phyloP scores from a whole-genome alignment of 768 basidiomycete genomes.

The Hysterangium stoloniferum region DNA sequence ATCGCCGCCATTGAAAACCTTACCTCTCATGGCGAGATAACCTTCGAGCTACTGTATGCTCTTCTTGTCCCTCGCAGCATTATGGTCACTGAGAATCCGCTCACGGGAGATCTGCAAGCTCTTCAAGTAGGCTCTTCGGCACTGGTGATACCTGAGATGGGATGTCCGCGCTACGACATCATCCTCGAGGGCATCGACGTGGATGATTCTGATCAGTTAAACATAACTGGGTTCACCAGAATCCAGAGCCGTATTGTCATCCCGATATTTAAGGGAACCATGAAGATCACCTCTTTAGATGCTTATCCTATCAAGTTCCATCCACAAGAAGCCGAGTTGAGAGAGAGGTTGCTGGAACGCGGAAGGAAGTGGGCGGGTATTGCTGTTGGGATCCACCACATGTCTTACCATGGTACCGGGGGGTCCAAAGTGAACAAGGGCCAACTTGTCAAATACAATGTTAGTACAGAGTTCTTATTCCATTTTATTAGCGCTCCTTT shows the following conservation, averaged over 20 bases:
- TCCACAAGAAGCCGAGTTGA: slow-evolving; percentile 34
- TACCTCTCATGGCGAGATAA: slow-evolving; percentile 48
- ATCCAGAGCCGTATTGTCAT: slow-evolving; percentile 36
- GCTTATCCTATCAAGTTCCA: slow-evolving; percentile 49
- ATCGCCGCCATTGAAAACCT: slow-evolving; percentile 40
- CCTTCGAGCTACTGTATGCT: slow-evolving; percentile 45
- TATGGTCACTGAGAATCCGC: slow-evolving; percentile 43
- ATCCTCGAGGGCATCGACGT: slow-evolving; percentile 45
- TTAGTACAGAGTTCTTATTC: slow-evolving; percentile 18
- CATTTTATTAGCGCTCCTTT: neutral
- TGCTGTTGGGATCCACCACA: slow-evolving; percentile 45
- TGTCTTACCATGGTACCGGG: slow-evolving; percentile 48
- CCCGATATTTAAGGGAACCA: slow-evolving; percentile 39
- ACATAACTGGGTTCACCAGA: neutral
- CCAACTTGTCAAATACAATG: slow-evolving; percentile 40
- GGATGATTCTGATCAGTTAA: slow-evolving; percentile 26
- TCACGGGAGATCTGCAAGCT: slow-evolving; percentile 45
- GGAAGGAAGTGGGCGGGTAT: slow-evolving; percentile 50
- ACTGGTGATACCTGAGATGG: slow-evolving; percentile 29
- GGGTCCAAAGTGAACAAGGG: slow-evolving; percentile 27
- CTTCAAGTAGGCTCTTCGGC: slow-evolving; percentile 35
- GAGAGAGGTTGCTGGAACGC: slow-evolving; percentile 33
- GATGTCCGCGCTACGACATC: slow-evolving; percentile 34
- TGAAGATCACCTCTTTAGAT: slow-evolving; percentile 42
- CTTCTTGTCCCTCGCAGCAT: slow-evolving; percentile 48